phyloP scores from a whole-genome alignment of 2,329 filamentous ascomycete species.

The Hypoxylon sp. region DNA sequence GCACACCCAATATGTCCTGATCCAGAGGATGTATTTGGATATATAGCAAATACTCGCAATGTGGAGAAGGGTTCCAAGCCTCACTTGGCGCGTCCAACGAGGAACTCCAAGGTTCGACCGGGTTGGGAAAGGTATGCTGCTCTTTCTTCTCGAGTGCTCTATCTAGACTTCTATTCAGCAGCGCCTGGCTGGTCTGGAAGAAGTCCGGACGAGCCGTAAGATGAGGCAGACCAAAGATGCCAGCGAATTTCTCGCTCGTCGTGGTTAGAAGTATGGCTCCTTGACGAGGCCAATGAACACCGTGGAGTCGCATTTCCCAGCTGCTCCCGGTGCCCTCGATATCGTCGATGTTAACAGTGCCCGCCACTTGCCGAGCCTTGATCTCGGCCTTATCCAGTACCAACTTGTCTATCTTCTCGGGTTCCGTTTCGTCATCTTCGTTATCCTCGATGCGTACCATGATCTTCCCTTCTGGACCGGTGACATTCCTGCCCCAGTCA shows the following conservation, averaged over 20 bases:
- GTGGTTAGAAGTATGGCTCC: slow-evolving; percentile 86
- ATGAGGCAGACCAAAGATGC: slow-evolving; percentile 90
- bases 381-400: slow-evolving; percentile 58
- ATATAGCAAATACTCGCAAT: slow-evolving; percentile 91
- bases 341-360: slow-evolving; percentile 78
- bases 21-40: slow-evolving; percentile 77
- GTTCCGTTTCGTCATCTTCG: slow-evolving; percentile 57
- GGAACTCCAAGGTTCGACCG: slow-evolving; percentile 81
- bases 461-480: slow-evolving; percentile 76
- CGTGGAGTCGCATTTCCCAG: slow-evolving; percentile 84
- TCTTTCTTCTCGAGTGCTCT: slow-evolving; percentile 75
- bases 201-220: slow-evolving; percentile 72
- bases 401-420: slow-evolving; percentile 55
- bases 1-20: slow-evolving; percentile 51
- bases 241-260: slow-evolving; percentile 93
- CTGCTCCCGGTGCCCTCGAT: slow-evolving; percentile 75
- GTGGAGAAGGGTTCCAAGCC: slow-evolving; percentile 70
- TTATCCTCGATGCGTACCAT: slow-evolving; percentile 74
- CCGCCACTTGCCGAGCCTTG: slow-evolving; percentile 76
- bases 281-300: slow-evolving; percentile 85
- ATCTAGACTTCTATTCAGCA: slow-evolving; percentile 80
- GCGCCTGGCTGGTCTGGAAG: slow-evolving; percentile 67
- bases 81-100: slow-evolving; percentile 71
- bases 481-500: slow-evolving; percentile 84
- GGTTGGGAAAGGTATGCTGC: slow-evolving; percentile 64